A percentile compares a stretch with the other conserved stretches of the same genome.
Conservation (phyloP, 169 alveolate species). For the Plasmodium sp. region DNA sequence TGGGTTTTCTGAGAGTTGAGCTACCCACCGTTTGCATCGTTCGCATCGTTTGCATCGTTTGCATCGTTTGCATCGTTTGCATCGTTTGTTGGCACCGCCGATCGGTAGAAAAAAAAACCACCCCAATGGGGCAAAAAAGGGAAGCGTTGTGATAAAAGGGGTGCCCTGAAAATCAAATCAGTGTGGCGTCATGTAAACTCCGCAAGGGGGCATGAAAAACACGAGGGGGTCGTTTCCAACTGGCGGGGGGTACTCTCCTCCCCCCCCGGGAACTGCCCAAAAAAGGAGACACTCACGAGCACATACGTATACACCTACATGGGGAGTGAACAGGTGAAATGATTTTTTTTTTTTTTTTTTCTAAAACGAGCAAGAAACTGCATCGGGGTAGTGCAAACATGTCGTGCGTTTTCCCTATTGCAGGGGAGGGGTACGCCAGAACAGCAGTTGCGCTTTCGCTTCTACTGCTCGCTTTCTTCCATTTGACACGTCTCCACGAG, state of each 20-base stretch:
- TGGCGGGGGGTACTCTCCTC: neutral
- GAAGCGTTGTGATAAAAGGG: neutral
- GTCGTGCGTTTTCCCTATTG: neutral
- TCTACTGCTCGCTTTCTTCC: neutral
- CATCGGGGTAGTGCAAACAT: neutral
- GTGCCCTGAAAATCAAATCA: neutral
- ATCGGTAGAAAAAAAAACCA: neutral
- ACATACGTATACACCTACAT: neutral
- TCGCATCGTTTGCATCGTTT: neutral
- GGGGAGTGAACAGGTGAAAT: neutral
- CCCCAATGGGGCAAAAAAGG: neutral
- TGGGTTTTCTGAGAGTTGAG: neutral
- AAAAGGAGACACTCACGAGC: neutral
- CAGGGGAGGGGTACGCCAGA: neutral
- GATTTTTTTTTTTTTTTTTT: too few species aligned
- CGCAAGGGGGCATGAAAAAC: neutral
- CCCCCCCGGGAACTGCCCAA: neutral
- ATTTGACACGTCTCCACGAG: neutral
- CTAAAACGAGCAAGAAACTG: neutral
- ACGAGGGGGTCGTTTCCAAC: neutral
- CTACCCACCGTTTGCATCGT: neutral
- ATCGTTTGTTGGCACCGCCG: neutral
- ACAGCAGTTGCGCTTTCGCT: neutral
- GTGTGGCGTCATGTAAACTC: neutral
- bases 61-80: neutral